These are phyloP conservation scores for Penicillium rolfsii DNA, from an alignment of 2,329 filamentous ascomycete species.

Conservation along the genomic window DNA sequence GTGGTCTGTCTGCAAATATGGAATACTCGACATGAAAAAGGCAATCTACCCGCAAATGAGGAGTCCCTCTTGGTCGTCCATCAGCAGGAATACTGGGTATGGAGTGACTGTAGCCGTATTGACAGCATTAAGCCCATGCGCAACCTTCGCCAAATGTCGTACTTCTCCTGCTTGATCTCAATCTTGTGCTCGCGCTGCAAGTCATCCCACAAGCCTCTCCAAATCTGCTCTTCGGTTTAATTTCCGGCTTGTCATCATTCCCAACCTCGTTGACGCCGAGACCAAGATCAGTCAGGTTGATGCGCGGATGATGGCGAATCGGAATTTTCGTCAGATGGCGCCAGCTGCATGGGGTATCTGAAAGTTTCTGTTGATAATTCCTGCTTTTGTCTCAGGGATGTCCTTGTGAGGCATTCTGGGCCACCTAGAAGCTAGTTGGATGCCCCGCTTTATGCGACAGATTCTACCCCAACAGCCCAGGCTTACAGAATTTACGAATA, in stretches of 20 bases:
- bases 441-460: constrained; percentile 4
- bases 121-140: neutral
- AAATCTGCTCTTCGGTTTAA: neutral
- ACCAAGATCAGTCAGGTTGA: too few relatives aligned
- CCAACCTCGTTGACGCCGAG: too few relatives aligned
- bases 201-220: neutral
- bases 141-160: neutral
- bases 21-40: neutral
- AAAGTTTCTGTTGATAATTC: constrained; percentile 21
- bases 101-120: neutral
- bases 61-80: neutral
- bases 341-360: constrained; percentile 27
- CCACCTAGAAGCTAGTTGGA: constrained; percentile 10
- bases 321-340: constrained; percentile 22
- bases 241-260: neutral
- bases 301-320: constrained; percentile 22
- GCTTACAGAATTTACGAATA: neutral
- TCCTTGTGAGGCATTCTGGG: constrained; percentile 17
- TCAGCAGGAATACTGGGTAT: neutral
- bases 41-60: neutral
- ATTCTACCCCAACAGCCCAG: neutral
- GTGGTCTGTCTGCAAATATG: neutral
- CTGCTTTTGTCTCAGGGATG: constrained; percentile 22
- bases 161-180: neutral
- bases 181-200: neutral